These are phyloP conservation scores for Pythium volutum DNA, from an alignment of 352 stramenopile species.

Conservation along the genomic window DNA sequence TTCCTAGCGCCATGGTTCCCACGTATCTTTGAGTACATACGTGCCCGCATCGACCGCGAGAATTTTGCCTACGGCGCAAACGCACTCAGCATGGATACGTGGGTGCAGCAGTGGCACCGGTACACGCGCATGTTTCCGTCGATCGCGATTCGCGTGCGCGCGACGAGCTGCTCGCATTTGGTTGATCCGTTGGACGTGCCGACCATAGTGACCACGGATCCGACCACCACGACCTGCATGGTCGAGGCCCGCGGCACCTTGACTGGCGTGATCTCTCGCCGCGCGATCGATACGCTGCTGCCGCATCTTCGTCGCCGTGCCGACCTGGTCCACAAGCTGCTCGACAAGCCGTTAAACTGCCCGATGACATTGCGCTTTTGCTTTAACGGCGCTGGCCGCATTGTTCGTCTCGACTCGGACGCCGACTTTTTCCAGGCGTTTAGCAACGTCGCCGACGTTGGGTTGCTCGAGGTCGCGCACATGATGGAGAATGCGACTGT, in stretches of 20 bases:
- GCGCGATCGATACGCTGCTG: conserved; percentile 2
- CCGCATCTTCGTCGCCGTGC: conserved; percentile 8
- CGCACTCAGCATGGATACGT: background rate
- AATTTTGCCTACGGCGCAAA: conserved; percentile 4
- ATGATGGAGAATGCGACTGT: conserved; percentile 8
- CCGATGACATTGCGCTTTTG: conserved; percentile 13
- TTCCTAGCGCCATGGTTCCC: background rate
- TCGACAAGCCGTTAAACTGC: conserved; percentile 1
- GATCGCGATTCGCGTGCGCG: conserved; percentile 5
- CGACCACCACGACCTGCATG: background rate
- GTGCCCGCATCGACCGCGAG: conserved; percentile 9
- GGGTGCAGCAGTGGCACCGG: conserved; percentile 19
- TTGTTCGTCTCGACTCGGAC: conserved; percentile 13
- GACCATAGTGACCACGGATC: background rate
- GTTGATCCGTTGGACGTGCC: background rate
- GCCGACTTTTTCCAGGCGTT: conserved; percentile 16
- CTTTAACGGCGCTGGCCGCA: conserved; percentile 6
- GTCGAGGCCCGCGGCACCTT: conserved; percentile 7
- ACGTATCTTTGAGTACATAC: conserved; percentile 10
- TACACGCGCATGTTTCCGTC: conserved; percentile 17
- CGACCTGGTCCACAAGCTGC: conserved; percentile 5
- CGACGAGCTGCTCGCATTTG: conserved; percentile 4
- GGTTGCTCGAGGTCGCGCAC: conserved; percentile 7
- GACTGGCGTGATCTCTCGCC: conserved; percentile 6
- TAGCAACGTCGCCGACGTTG: conserved; percentile 4